Base-by-base conservation (phyloP, 495 filamentous ascomycete genomes). In the Penicillium taxi region DNA sequence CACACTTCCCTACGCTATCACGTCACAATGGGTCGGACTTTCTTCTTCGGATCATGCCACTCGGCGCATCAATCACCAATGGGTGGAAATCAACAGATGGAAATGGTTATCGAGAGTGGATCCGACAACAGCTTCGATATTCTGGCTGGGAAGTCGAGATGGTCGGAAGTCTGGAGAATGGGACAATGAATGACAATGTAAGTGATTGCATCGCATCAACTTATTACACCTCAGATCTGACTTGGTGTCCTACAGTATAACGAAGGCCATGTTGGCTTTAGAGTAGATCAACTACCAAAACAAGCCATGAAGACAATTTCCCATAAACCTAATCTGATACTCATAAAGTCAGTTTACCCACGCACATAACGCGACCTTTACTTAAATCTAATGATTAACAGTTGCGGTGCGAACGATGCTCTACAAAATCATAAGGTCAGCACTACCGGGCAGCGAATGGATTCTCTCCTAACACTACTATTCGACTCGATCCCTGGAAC, bases 1-100 rank as follows among this genome's bases (percentile, higher is more conserved):
- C n/a, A n/a, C n/a, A n/a, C n/a, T n/a, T n/a, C n/a, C n/a, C n/a
- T n/a, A n/a, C n/a, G n/a, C n/a, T n/a, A n/a, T n/a, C n/a, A n/a
- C n/a, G n/a, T n/a, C n/a, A n/a, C n/a, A n/a, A n/a, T n/a, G n/a
- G n/a, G n/a, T n/a, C n/a, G 8, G 42, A 41, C 5, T 57, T 57
- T 21, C 31, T 47, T 4, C 58, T 77, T 4, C 59, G 72, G 7
- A 60, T 75, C 16, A 57, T 78, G 53, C 70, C 73, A 16, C 60
- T 77, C 15, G 75, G 75, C 17, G 74, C 74, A 8, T 78, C 74
- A 0, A 75, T 80, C 43, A 77, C 74, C 3, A 57, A 61, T 27
- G 76, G 76, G 15, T 69, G 66, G 28, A 51, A 52, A 18, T 74
- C 69, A 1, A 61, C 52, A 2, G 69, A 72, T 34, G 62, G 66